Conservation (phyloP, 306 rosid genomes). For the Dryas octopetala region DNA sequence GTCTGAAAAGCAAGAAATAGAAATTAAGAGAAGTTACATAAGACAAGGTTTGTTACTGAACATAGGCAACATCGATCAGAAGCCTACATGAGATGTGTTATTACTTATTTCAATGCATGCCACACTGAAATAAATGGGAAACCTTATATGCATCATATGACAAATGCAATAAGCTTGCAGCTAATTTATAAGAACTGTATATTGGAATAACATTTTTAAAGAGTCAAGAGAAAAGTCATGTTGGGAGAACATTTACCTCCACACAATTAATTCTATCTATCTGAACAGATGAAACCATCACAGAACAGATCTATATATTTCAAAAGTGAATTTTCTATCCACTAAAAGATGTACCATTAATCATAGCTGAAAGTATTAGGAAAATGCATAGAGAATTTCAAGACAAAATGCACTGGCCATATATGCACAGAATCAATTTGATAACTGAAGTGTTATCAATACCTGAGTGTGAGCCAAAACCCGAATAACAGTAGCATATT, state of each 20-base stretch:
- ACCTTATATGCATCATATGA: no score
- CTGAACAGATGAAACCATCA: background rate
- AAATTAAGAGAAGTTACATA: background rate
- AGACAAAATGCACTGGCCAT: conserved; percentile 32
- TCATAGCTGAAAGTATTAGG: background rate
- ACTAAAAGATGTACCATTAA: background rate
- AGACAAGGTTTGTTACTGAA: background rate
- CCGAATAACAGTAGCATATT: conserved; percentile 67
- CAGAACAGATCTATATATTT: background rate
- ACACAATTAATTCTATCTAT: background rate
- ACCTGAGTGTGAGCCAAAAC: conserved; percentile 95
- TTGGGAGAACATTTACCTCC: background rate
- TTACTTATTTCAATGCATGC: background rate
- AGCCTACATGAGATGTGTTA: background rate
- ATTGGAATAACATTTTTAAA: background rate
- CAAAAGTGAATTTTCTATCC: background rate
- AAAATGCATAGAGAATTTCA: background rate
- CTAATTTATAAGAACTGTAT: background rate
- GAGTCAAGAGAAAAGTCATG: background rate
- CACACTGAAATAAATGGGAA: no score
- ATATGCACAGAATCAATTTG: background rate
- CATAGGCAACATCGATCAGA: background rate
- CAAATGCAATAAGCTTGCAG: background rate
- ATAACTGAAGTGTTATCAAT: background rate
- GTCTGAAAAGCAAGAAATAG: background rate